Percentiles rank a stretch among this genome's conserved stretches.
Conservation (phyloP, 2,329 filamentous ascomycete genomes). For the Anisogramma anomala region DNA sequence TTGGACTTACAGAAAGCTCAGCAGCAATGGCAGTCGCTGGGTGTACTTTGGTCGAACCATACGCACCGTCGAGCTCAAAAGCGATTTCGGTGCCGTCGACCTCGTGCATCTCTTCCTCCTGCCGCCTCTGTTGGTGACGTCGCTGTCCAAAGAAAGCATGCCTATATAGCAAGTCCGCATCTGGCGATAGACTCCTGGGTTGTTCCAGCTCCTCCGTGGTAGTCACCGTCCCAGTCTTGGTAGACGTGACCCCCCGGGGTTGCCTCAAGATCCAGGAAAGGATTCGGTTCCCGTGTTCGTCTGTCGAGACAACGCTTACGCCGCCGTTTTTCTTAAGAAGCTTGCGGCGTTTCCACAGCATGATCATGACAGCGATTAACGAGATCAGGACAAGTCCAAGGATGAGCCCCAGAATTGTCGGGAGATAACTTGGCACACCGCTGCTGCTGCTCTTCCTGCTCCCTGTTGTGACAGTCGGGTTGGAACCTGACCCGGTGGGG, state of each 20-base stretch:
- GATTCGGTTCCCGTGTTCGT: conserved; percentile 37
- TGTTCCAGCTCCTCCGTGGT: conserved; percentile 31
- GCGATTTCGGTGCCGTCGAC: conserved; percentile 33
- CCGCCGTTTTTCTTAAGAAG: conserved; percentile 27
- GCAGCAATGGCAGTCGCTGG: too few species aligned
- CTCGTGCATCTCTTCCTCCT: conserved; percentile 27
- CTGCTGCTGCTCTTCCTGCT: conserved; percentile 20
- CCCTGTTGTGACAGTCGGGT: conserved; percentile 2
- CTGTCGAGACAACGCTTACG: conserved; percentile 29
- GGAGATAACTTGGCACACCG: conserved; percentile 44
- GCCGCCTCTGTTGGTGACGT: too few species aligned
- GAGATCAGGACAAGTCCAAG: conserved; percentile 46
- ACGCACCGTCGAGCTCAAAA: too few species aligned
- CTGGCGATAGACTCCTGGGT: conserved; percentile 17
- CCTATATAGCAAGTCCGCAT: background rate
- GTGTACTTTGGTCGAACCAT: too few species aligned
- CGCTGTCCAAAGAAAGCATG: too few species aligned
- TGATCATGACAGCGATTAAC: conserved; percentile 36
- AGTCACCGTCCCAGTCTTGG: conserved; percentile 35
- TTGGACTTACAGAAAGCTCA: conserved; percentile 34
- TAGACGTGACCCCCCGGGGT: conserved; percentile 20
- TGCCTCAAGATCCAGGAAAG: conserved; percentile 41
- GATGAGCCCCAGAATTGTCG: conserved; percentile 50
- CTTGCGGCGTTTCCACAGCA: conserved; percentile 41
- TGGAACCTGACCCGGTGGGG: conserved; percentile 19